Evolutionary conservation across 306 rosid species (phyloP).

Genomic region (Prunus armeniaca): DNA sequence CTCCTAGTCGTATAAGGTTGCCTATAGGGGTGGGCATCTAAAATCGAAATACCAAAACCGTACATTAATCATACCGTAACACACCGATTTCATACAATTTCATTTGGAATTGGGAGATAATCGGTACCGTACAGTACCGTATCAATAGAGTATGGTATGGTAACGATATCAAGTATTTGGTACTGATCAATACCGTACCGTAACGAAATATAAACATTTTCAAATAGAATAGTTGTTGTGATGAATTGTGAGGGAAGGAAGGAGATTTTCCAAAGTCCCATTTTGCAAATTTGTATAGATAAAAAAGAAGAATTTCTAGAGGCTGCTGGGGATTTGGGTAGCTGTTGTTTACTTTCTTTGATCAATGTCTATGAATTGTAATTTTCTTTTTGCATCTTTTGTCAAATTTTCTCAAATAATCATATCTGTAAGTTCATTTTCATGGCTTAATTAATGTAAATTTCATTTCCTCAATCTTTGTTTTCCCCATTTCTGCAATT

Average conservation of each 20-base stretch:
- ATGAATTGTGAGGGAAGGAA: neutral
- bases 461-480: neutral
- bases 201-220: neutral
- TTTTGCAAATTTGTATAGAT: slow-evolving; percentile 11
- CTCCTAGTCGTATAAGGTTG: too few species aligned
- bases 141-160: too few species aligned
- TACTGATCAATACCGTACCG: too few species aligned
- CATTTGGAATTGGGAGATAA: too few species aligned
- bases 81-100: too few species aligned
- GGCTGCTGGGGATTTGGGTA: slow-evolving; percentile 27
- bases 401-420: slow-evolving; percentile 8
- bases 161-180: too few species aligned
- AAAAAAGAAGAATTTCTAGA: slow-evolving; percentile 14
- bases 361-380: slow-evolving; percentile 21
- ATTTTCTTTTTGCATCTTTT: neutral
- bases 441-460: neutral
- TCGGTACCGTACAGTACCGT: too few species aligned
- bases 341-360: slow-evolving; percentile 13
- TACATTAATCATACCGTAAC: too few species aligned
- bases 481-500: neutral
- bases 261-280: neutral
- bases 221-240: neutral
- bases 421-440: slow-evolving; percentile 6
- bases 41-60: too few species aligned
- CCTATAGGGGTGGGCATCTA: too few species aligned